Conservation (phyloP, 75 land plant genomes). For the Cunninghamia lanceolata region DNA sequence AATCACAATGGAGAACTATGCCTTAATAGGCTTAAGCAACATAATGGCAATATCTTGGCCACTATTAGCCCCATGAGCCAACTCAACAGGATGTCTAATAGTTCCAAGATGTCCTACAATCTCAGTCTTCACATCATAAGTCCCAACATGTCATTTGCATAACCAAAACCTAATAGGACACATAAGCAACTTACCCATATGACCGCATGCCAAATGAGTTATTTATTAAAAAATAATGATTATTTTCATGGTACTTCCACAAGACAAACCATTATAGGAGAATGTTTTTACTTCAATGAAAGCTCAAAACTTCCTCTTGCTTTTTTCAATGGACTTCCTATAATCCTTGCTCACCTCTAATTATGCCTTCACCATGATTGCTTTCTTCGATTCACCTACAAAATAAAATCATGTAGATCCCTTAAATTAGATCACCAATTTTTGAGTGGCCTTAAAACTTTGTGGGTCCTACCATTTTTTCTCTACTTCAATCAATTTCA, state of each 20-base stretch:
- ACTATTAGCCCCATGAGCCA: slow-evolving; percentile 72
- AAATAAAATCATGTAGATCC: not conserved
- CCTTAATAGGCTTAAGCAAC: slow-evolving; percentile 77
- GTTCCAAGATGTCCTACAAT: slow-evolving; percentile 98
- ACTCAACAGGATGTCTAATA: slow-evolving; percentile 58
- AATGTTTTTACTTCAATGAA: slow-evolving; percentile 81
- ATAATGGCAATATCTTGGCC: slow-evolving; percentile 83
- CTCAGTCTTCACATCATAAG: slow-evolving; percentile 67
- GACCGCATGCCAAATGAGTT: no score
- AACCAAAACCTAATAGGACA: not conserved
- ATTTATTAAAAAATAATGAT: no score
- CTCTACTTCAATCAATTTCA: no score
- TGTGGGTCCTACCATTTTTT: no score
- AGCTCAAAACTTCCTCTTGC: slow-evolving; percentile 73
- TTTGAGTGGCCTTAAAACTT: no score
- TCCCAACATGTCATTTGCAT: slow-evolving; percentile 92
- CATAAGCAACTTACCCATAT: no score
- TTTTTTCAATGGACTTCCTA: slow-evolving; percentile 55
- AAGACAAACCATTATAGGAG: slow-evolving; percentile 77
- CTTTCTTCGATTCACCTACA: not conserved
- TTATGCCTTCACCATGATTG: slow-evolving; percentile 20
- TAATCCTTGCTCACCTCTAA: slow-evolving; percentile 81
- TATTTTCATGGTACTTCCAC: slow-evolving; percentile 39
- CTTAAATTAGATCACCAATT: not conserved
- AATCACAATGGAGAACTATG: slow-evolving; percentile 71